Evolutionary conservation across 2,329 filamentous ascomycete genomes (phyloP).

Genomic region (Botryotinia narcissicola): DNA sequence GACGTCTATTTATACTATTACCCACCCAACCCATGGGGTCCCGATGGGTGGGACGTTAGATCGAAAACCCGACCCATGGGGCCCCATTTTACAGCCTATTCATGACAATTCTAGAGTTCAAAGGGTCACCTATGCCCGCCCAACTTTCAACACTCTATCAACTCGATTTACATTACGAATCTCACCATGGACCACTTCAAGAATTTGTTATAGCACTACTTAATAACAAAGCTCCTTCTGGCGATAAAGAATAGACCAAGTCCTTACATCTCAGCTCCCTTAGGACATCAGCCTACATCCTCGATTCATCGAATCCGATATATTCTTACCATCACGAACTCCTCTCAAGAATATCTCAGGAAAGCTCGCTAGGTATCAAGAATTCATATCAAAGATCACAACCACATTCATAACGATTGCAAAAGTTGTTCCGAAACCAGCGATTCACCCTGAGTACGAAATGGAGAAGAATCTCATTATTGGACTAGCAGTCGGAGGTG

Average conservation of each 20-base stretch:
- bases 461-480: background rate
- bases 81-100: too few relatives aligned
- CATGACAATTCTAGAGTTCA: too few relatives aligned
- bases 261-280: background rate
- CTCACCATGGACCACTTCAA: background rate
- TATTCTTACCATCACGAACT: too few relatives aligned
- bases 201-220: background rate
- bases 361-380: background rate
- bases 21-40: too few relatives aligned
- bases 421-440: background rate
- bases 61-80: too few relatives aligned
- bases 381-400: background rate
- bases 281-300: background rate
- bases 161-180: background rate
- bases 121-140: background rate
- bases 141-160: background rate
- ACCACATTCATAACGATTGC: accelerated
- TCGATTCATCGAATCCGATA: background rate
- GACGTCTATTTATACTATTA: too few relatives aligned
- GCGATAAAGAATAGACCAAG: background rate
- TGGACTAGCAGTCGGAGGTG: background rate
- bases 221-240: background rate
- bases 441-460: too few relatives aligned
- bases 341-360: background rate
- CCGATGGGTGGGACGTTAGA: too few relatives aligned